These are phyloP conservation scores for Fusarium sp. DNA, from an alignment of 2,329 filamentous ascomycete genomes.

Conservation along the genomic window DNA sequence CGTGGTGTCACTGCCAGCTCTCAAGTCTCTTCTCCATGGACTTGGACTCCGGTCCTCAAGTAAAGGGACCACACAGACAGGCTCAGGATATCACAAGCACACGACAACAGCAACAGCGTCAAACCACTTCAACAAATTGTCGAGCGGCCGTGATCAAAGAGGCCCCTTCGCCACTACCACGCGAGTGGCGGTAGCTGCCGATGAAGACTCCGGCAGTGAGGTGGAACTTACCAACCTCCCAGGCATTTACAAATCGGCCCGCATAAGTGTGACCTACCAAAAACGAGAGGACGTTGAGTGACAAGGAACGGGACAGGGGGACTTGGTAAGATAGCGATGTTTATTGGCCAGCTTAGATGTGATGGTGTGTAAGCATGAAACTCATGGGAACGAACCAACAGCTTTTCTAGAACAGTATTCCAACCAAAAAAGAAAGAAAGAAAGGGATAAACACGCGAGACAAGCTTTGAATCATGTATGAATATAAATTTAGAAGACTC, in stretches of 20 bases:
- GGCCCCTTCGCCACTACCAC: constrained; percentile 26
- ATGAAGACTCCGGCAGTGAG: constrained; percentile 45
- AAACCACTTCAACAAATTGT: constrained; percentile 42
- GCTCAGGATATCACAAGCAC: constrained; percentile 39
- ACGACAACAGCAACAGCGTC: constrained; percentile 10
- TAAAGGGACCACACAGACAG: constrained; percentile 26
- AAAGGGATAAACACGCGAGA: not conserved
- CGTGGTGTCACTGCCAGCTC: constrained; percentile 39
- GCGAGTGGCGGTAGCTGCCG: constrained; percentile 23
- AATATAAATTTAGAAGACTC: too few relatives aligned
- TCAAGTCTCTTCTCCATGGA: constrained; percentile 41
- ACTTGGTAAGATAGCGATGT: not conserved
- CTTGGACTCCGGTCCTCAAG: constrained; percentile 36
- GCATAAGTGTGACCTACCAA: constrained; percentile 42
- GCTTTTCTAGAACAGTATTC: not conserved
- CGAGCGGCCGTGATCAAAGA: constrained; percentile 36
- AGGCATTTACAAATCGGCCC: constrained; percentile 45
- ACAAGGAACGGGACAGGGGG: constrained; percentile 4
- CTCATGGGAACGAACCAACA: not conserved
- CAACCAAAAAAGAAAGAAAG: not conserved
- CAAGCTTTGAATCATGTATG: not conserved
- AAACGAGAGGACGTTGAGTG: constrained; percentile 17
- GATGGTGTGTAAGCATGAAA: not conserved
- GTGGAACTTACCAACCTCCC: constrained; percentile 43
- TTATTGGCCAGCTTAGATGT: not conserved